phyloP scores from a whole-genome alignment of 768 basidiomycete species.

The Austroboletus festivus region DNA sequence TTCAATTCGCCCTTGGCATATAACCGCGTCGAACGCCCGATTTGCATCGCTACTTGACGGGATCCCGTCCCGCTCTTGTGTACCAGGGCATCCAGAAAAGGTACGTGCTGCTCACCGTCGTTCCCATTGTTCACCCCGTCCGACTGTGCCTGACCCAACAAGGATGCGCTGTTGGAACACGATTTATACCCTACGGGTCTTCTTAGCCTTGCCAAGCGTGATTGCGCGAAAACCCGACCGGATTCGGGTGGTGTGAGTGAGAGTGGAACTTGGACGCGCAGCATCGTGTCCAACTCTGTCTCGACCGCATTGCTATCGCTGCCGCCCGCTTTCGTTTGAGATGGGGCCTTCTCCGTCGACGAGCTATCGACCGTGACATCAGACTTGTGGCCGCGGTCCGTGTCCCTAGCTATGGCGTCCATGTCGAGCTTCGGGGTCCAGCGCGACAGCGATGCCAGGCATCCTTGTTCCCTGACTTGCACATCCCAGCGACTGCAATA shows the following conservation, averaged over 20 bases:
- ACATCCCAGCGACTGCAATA: slow-evolving; percentile 3
- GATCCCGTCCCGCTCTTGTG: too few species aligned
- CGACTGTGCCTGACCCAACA: too few species aligned
- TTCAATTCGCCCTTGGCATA: slow-evolving; percentile 9
- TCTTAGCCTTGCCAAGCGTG: not conserved
- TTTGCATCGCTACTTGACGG: not conserved
- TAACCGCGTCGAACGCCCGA: slow-evolving; percentile 1
- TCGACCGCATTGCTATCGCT: too few species aligned
- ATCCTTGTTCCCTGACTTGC: not conserved
- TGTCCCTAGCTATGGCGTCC: too few species aligned
- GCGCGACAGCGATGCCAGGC: not conserved
- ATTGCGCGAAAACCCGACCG: not conserved
- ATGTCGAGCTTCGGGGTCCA: not conserved
- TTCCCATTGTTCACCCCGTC: too few species aligned
- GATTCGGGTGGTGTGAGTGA: slow-evolving; percentile 1
- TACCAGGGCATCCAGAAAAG: too few species aligned
- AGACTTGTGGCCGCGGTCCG: not conserved
- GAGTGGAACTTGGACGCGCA: not conserved
- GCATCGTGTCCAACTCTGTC: not conserved
- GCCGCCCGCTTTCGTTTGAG: too few species aligned
- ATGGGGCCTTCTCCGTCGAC: not conserved
- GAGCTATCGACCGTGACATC: not conserved
- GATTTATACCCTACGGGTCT: not conserved
- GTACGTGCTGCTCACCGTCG: too few species aligned
- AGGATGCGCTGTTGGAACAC: too few species aligned